Evolutionary conservation across 306 rosid species (phyloP), one percentile per base, ranked within the genome.

Genomic region (Erythrophleum fordii): DNA sequence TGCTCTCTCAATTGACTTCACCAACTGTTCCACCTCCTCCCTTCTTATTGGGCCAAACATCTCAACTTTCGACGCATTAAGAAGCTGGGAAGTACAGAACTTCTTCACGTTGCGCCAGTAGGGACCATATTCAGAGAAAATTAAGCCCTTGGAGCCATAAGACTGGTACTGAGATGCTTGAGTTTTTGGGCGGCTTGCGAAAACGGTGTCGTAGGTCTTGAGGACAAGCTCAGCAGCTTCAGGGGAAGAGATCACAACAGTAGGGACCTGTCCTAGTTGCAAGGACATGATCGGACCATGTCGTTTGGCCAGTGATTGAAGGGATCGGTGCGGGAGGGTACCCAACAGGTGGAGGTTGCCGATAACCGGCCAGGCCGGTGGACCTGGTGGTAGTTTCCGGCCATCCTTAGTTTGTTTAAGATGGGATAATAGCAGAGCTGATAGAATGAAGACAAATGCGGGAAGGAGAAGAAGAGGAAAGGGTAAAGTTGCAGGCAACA

Each of bases 201-300:
- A 77, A 64, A 48, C 35, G 39, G 61, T 5, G 77, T 85, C 87
- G 48, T 85, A 72, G 7, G 87, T 85, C 77, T 75, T 85, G 69
- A 88, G 89, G 76, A 85, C 75, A 2, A 56, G 83, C 76, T 88
- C 66, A 0, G 89, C 89, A 1, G 86, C 85, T 22, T 16, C 37
- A 4, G 87, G 79, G 39, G 89, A 81, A 0, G 85, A 78, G 48
- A 83, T 2, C 6, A 73, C 62, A 26, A 84, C 23, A 10, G 83
- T 0, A 0, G 78, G 77, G 8, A 46, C 58, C 29, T 41, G 60
- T 10, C 87, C 84, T 2, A 79, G 68, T 1, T 78, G 52, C 29
- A 79, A 9, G 18, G 70, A 68, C 87, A 84, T 80, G 46, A 84
- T 75, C 45, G 80, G 65, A 0, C 87, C 87, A 28, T 84, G 68